Evolutionary conservation across 2,329 filamentous ascomycete genomes (phyloP).

Genomic region (Xylariomycetidae sp.): DNA sequence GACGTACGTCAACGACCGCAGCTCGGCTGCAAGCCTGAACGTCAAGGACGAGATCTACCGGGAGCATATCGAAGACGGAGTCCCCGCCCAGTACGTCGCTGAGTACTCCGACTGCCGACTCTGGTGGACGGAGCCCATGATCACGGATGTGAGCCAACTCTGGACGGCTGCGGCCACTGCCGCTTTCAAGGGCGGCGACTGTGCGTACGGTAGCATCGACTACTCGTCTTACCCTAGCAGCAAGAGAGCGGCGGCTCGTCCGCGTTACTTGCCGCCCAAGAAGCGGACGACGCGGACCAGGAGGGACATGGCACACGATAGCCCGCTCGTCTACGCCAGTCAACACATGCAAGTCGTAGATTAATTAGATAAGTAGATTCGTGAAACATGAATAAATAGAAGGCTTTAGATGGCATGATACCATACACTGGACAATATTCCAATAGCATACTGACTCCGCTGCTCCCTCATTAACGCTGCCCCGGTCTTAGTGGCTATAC

Average conservation of each 20-base stretch:
- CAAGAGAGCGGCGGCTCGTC: too few species aligned
- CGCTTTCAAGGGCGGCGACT: constrained; percentile 37
- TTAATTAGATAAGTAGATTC: constrained; percentile 7
- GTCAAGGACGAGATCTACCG: constrained; percentile 35
- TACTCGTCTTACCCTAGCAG: too few species aligned
- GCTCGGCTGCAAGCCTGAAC: constrained; percentile 30
- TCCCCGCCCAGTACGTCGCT: constrained; percentile 43
- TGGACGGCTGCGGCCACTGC: constrained; percentile 41
- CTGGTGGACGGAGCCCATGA: constrained; percentile 46
- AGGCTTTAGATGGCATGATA: neutral
- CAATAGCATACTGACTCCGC: too few species aligned
- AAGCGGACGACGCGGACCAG: too few species aligned
- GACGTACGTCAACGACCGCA: constrained; percentile 28
- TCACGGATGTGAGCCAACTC: constrained; percentile 38
- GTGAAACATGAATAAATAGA: constrained; percentile 1
- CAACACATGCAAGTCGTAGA: constrained; percentile 27
- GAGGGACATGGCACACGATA: constrained; percentile 11
- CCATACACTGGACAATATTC: constrained; percentile 2
- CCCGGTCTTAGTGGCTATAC: too few species aligned
- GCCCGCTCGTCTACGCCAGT: constrained; percentile 15
- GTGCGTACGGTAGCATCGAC: constrained; percentile 32
- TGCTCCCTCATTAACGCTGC: too few species aligned
- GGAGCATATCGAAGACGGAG: constrained; percentile 32
- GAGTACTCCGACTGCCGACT: constrained; percentile 47
- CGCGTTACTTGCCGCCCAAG: too few species aligned